Evolutionary conservation across 805 yeast species (phyloP), one percentile per base, ranked within the genome.

Genomic region (Torulaspora delbrueckii): DNA sequence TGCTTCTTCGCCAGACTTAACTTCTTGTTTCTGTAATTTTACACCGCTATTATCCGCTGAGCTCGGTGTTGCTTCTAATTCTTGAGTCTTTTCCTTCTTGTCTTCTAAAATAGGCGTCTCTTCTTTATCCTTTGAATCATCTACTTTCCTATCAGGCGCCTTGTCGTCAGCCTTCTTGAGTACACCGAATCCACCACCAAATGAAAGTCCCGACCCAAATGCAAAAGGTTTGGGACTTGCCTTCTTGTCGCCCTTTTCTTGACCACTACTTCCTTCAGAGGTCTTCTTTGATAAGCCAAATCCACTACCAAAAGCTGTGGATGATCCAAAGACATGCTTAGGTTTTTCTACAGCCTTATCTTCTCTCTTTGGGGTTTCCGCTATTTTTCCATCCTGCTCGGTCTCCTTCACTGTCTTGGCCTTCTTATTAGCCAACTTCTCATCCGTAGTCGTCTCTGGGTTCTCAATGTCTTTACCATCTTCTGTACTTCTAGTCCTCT

Each of bases 1-100:
- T 45, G 79, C 73, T 64, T 93, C 99, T 65, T 93, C 99, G 1
- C 98, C 99, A 0, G 98, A 88, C 47, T 79, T 75, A 8, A 82
- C 69, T 3, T 76, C 76, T 52, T 78, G 79, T 56, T 76, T 79
- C 40, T 74, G 75, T 37, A 84, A 67, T 46, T 81, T 85, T 6
- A 86, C 81, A 51, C 75, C 78, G 56, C 74, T 74, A 58, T 74
- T 79, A 8, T 71, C 62, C 57, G 73, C 49, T 59, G 72, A 45
- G 4, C 49, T 34, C 14, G 55, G 59, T 4, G 65, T 44, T n/a
- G 60, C 57, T 60, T 67, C 23, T 59, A 47, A 37, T 46, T 47
- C 53, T 38, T 42, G 25, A 18, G 38, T 47, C 3, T 55, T 50
- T 14, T 43, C 42, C 6, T 37, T 36, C 16, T 40, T 31, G 6